Base-by-base conservation (phyloP, 305 asterid species). In the Solanum hybrid region DNA sequence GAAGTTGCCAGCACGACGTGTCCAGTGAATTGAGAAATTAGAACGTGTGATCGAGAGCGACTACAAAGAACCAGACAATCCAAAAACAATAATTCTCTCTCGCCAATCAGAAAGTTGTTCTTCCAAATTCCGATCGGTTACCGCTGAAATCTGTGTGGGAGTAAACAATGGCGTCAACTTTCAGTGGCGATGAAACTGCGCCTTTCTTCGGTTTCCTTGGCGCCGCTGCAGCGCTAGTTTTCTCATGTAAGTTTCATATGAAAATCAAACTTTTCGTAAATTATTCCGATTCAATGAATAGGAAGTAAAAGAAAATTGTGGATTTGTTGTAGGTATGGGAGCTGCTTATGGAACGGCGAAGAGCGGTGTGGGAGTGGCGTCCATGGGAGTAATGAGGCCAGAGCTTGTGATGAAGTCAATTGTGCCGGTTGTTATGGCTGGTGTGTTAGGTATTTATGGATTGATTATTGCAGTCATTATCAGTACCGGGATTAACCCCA, bases 331-430 rank as follows among this genome's bases (percentile, higher is more conserved):
- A 92, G 94, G 94, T 33, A 91, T 90, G 93, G 93, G 93, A 83
- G 94, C 94, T 86, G 94, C 94, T 26, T 92, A 92, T 89, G 93
- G 94, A 78, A 92, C 93, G 5, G 94, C 94, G 18, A 92, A 92
- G 91, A 92, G 94, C 10, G 93, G 93, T 8, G 94, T 92, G 1
- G 94, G 94, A 75, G 93, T 92, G 81, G 94, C 93, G 4, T 92
- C 94, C 35, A 92, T 92, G 93, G 94, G 94, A 29, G 94, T 92
- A 86, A 92, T 92, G 94, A 89, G 94, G 91, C 94, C 94, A 75
- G 93, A 92, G 90, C 90, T 92, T 36, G 92, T 91, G 87, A 92
- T 92, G 93, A 92, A 92, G 75, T 92, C 93, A 75, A 92, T 92
- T 24, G 93, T 92, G 51, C 94, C 93, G 11, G 93, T 91, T 14